These are phyloP conservation scores for Penicillium polonicum DNA, from an alignment of 2,329 filamentous ascomycete genomes.

Conservation along the genomic window DNA sequence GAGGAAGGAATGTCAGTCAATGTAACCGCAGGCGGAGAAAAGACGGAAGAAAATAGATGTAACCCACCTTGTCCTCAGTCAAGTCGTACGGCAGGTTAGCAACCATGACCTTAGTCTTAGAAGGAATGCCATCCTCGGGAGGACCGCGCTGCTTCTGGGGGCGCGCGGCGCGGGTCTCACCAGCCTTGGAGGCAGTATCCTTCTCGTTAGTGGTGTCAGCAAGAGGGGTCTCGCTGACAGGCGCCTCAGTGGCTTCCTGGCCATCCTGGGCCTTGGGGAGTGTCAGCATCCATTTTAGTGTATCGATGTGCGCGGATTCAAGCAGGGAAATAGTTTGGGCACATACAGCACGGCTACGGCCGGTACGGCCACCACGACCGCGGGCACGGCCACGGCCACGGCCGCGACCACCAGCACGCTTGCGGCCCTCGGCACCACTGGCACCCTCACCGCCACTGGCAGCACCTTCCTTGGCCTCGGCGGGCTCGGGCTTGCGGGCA, in stretches of 20 bases:
- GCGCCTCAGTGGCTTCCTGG: slow-evolving; percentile 31
- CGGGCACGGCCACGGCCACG: slow-evolving; percentile 65
- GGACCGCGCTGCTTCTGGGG: slow-evolving; percentile 83
- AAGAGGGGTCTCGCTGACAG: slow-evolving; percentile 52
- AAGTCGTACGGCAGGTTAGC: slow-evolving; percentile 98
- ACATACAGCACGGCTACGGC: slow-evolving; percentile 60
- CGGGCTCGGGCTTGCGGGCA: slow-evolving; percentile 91
- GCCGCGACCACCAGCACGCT: slow-evolving; percentile 61
- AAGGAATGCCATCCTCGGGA: slow-evolving; percentile 93
- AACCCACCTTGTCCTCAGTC: slow-evolving; percentile 86
- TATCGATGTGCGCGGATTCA: background rate
- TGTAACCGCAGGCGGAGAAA: background rate
- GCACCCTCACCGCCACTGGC: slow-evolving; percentile 71
- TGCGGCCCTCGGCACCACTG: slow-evolving; percentile 64
- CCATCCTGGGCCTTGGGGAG: slow-evolving; percentile 23
- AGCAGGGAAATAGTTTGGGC: slow-evolving; percentile 1
- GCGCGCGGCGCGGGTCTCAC: slow-evolving; percentile 51
- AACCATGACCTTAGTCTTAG: slow-evolving; percentile 99
- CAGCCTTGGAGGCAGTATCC: slow-evolving; percentile 34
- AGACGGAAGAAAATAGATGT: background rate
- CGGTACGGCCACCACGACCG: slow-evolving; percentile 66
- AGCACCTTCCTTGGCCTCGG: slow-evolving; percentile 73
- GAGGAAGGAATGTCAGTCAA: slow-evolving; percentile 24
- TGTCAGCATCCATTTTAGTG: slow-evolving; percentile 8
- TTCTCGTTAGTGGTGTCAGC: slow-evolving; percentile 57